phyloP scores from a whole-genome alignment of 148 eudicot species.

The Linanthus parryae region DNA sequence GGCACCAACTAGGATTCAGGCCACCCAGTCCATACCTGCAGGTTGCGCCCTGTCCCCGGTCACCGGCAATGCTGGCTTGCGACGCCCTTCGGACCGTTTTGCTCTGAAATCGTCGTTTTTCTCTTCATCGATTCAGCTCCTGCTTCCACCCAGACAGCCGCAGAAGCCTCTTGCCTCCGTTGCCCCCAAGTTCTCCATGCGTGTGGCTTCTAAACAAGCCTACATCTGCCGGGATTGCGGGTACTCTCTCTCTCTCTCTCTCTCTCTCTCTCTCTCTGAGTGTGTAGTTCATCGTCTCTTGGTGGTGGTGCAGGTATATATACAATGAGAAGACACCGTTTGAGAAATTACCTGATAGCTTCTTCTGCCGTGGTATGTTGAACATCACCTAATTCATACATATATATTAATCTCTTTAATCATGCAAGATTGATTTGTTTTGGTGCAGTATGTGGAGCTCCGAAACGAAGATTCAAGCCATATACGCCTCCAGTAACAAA shows the following conservation, averaged over 20 bases:
- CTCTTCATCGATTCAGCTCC: conserved; percentile 41
- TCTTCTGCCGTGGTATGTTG: conserved; percentile 81
- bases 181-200: conserved; percentile 64
- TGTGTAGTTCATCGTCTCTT: neutral
- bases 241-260: no score
- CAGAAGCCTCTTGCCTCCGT: conserved; percentile 11
- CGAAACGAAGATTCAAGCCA: conserved; percentile 81
- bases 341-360: conserved; percentile 78
- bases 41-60: conserved; percentile 26
- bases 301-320: conserved; percentile 58
- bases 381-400: neutral
- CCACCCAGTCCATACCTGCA: conserved; percentile 12
- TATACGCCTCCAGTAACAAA: conserved; percentile 58
- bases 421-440: neutral
- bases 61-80: conserved; percentile 32
- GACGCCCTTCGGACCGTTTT: conserved; percentile 30
- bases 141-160: conserved; percentile 18
- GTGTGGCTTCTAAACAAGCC: conserved; percentile 72
- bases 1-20: conserved; percentile 14
- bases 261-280: no score
- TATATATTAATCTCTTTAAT: neutral
- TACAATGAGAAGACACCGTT: conserved; percentile 89
- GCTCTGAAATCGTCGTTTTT: conserved; percentile 51
- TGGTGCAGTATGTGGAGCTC: conserved; percentile 89
- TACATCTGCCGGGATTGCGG: conserved; percentile 98